Conservation (phyloP, 805 yeast genomes). For the Candida alai region DNA sequence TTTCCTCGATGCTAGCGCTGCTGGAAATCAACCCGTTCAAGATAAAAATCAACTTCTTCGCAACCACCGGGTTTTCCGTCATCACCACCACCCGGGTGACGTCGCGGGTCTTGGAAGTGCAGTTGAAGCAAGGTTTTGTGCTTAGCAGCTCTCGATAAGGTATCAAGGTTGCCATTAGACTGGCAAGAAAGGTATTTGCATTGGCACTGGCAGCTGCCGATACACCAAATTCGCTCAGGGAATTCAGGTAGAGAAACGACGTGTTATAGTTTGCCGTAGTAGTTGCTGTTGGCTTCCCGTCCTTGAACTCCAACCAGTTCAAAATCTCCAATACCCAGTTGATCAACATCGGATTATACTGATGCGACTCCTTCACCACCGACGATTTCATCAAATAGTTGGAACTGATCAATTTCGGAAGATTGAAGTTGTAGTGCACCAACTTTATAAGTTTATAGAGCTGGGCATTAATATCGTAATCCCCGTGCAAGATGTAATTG, state of each 20-base stretch:
- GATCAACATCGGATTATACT: constrained; percentile 34
- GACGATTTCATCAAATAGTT: constrained; percentile 34
- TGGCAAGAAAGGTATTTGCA: constrained; percentile 40
- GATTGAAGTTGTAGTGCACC: constrained; percentile 36
- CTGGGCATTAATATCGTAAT: constrained; percentile 38
- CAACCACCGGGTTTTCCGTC: constrained; percentile 59
- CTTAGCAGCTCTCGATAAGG: constrained; percentile 37
- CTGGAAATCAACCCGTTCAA: constrained; percentile 46
- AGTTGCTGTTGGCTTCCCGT: constrained; percentile 25
- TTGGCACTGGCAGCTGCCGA: constrained; percentile 3
- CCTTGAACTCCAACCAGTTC: constrained; percentile 55
- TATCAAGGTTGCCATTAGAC: constrained; percentile 42
- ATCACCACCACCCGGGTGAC: constrained; percentile 50
- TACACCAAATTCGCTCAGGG: constrained; percentile 4
- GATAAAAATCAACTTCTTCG: constrained; percentile 54
- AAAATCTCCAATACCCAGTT: constrained; percentile 52
- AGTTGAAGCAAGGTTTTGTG: constrained; percentile 26
- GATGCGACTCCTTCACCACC: constrained; percentile 8
- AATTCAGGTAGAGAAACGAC: constrained; percentile 11
- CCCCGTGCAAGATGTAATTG: constrained; percentile 36
- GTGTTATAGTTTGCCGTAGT: constrained; percentile 10
- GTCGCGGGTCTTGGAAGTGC: constrained; percentile 22
- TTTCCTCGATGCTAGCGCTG: constrained; percentile 1
- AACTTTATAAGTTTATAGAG: constrained; percentile 35
- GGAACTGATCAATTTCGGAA: constrained; percentile 44